Evolutionary conservation across 2,329 filamentous ascomycete genomes (phyloP), one percentile per base, ranked within the genome.

Genomic region (Ophiostoma pallidulum): DNA sequence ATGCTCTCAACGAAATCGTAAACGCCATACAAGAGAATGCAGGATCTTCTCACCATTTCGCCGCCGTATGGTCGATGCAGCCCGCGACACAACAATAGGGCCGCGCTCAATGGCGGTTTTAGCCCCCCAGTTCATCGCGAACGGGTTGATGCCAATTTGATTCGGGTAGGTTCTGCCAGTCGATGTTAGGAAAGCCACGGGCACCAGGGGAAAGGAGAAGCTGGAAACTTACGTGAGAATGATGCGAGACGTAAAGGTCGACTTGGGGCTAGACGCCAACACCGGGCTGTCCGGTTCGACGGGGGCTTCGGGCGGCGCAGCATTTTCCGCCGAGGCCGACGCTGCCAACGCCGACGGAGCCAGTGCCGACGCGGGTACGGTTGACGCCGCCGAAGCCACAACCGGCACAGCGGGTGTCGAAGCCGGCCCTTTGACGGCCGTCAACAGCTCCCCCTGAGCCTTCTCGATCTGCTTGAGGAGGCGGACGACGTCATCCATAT

Each of bases 121-220:
- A 47, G 87, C 79, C 43, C 91, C 91, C 91, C 91, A 97, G 56
- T 85, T 75, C 73, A 97, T 80, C 19, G 81, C 78, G 44, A 96
- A 70, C n/a, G 91, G 90, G 55, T 94, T 86, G 65, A 97, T 91
- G 53, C 91, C 91, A 55, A 86, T 88, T 67, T 96, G 91, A 57
- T 88, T 89, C 24, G 91, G 91, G 65, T 97, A 96, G 6, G 90
- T 95, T 43, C 76, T 79, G 14, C 4, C 10, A 14, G 5, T 2
- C 1, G 10, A 24, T 19, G 28, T 51, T 24, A 51, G 41, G 10
- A 24, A 9, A 22, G n/a, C n/a, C n/a, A n/a, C n/a, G n/a, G 24
- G 24, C 5, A 28, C 5, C 10, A 28, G 10, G 24, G 10, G 24
- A 28, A 28, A 28, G 24, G 10, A 28, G 24, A 28, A 28, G 10